A percentile compares a stretch with the other conserved stretches of the same genome.
These are phyloP conservation scores for Metschnikowia anglica DNA, from an alignment of 805 yeast genomes.

Conservation along the genomic window DNA sequence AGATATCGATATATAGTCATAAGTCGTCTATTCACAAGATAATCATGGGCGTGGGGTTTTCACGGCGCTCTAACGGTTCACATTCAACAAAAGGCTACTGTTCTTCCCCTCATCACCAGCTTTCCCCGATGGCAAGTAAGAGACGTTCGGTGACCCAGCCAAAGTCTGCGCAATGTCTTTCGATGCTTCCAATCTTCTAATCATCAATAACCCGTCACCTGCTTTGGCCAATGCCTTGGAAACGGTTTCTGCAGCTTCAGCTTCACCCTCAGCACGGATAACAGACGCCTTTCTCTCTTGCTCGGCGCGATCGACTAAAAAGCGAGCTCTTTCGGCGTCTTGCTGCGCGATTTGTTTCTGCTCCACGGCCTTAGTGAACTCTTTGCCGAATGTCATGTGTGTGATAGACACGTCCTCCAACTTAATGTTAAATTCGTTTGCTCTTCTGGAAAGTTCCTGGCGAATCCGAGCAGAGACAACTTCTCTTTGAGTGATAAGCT, in stretches of 20 bases:
- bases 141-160: constrained; percentile 78
- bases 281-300: constrained; percentile 95
- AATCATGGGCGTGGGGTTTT: background rate
- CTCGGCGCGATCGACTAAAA: constrained; percentile 83
- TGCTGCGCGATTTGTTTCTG: constrained; percentile 99
- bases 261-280: constrained; percentile 98
- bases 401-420: constrained; percentile 97
- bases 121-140: constrained; percentile 73
- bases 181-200: constrained; percentile 94
- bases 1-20: constrained; percentile 24
- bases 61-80: constrained; percentile 53
- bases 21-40: constrained; percentile 15
- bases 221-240: constrained; percentile 90
- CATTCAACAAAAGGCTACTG: constrained; percentile 62
- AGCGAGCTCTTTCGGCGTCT: constrained; percentile 96
- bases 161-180: constrained; percentile 91
- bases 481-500: constrained; percentile 95
- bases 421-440: constrained; percentile 83
- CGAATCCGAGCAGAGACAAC: constrained; percentile 86
- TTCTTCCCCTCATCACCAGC: constrained; percentile 37
- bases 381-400: constrained; percentile 94
- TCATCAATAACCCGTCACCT: constrained; percentile 92
- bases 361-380: constrained; percentile 97
- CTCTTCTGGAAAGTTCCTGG: constrained; percentile 79
- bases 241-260: constrained; percentile 94